Conservation (phyloP, 495 filamentous ascomycete species). For the Hyaloscypha variabilis region DNA sequence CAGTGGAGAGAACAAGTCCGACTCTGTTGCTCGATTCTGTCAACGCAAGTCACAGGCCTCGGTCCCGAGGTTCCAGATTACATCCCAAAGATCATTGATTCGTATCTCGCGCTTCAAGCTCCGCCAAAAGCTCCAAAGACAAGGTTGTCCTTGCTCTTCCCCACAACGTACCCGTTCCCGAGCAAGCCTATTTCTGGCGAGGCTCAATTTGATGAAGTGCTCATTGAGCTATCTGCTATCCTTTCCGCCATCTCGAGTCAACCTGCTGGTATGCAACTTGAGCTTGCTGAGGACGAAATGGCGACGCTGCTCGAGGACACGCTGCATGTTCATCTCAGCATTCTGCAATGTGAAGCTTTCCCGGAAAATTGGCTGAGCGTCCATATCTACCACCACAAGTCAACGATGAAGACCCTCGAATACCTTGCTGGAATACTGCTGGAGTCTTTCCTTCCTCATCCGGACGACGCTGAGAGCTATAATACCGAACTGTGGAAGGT, state of each 20-base stretch:
- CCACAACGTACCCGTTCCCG: constrained; percentile 88
- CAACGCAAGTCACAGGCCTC: constrained; percentile 76
- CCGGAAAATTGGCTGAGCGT: constrained; percentile 88
- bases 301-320: constrained; percentile 72
- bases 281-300: constrained; percentile 75
- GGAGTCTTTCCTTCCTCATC: constrained; percentile 77
- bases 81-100: constrained; percentile 87
- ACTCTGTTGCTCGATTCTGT: constrained; percentile 86
- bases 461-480: constrained; percentile 91
- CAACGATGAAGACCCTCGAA: constrained; percentile 85
- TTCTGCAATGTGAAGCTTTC: constrained; percentile 88
- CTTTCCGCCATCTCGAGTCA: constrained; percentile 79
- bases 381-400: constrained; percentile 93
- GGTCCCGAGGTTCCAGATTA: constrained; percentile 84
- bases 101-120: constrained; percentile 76
- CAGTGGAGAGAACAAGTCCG: constrained; percentile 95
- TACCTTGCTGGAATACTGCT: constrained; percentile 77
- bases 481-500: constrained; percentile 92
- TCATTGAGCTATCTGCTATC: constrained; percentile 87
- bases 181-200: constrained; percentile 63
- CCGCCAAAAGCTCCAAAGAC: constrained; percentile 65
- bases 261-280: constrained; percentile 65
- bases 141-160: constrained; percentile 84
- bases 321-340: constrained; percentile 83
- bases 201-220: constrained; percentile 79